Base-by-base conservation (phyloP, 805 yeast species). In the Geotrichum ghanense region DNA sequence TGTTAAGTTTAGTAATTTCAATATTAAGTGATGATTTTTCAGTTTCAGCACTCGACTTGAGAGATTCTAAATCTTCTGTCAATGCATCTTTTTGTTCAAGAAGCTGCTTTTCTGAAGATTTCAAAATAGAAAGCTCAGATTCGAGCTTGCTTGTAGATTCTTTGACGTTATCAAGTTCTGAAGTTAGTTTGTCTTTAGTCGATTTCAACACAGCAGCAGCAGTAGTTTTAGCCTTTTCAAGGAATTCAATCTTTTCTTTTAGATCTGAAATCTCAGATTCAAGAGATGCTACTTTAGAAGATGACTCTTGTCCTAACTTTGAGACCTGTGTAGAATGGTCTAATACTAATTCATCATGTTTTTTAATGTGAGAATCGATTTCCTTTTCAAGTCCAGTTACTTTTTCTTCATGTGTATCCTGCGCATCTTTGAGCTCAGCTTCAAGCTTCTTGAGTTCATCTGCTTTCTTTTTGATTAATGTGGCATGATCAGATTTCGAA, bases 21-120 rank as follows among this genome's bases (percentile, higher is more conserved):
- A 26, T n/a, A 21, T 27, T 22, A 25, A 24, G 16, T 21, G 27
- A 20, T 14, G 45, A 19, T 24, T 40, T n/a, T 3, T 46, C 25
- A 23, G 25, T 44, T 40, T 48, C 34, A 23, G 23, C 25, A n/a
- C 50, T 49, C 7, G 43, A 24, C 16, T 50, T 43, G 10, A 51
- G 48, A 9, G 45, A 26, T 17, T 44, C 45, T 4, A 54, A 48
- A 16, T 37, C 41, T 14, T 47, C 52, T 35, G 54, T 53, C n/a
- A 55, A 51, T 7, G 50, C 54, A 25, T 53, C 58, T 21, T 51
- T 50, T 3, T 49, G 50, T 20, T 49, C 46, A 9, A 53, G 46
- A 3, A 45, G 16, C 14, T 49, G 17, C 4, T 31, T 31, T 12
- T 31, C 37, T 7, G 37, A 6, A 4, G 7, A 16, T 31, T 31